A percentile compares a stretch with the other conserved stretches of the same genome.
phyloP scores from a whole-genome alignment of 345 rosid genomes.

The Eucalyptus pauciflora region DNA sequence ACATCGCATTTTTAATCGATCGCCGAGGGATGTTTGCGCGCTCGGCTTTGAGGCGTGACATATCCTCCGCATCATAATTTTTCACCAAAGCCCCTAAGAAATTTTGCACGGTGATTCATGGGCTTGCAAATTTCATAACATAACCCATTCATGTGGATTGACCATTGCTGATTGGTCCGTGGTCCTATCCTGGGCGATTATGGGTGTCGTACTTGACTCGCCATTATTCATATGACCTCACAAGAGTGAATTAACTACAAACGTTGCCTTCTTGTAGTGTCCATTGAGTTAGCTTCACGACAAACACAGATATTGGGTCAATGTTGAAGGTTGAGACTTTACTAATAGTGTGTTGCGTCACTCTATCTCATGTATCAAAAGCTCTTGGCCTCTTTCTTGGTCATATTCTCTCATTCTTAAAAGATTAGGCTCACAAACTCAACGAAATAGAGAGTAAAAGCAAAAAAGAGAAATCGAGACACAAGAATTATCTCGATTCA shows the following conservation, averaged over 20 bases:
- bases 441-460: too few species aligned
- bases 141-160: not conserved
- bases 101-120: not conserved
- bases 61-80: not conserved
- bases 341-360: not conserved
- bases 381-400: not conserved
- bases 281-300: not conserved
- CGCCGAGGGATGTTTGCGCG: fast-evolving
- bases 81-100: too few species aligned
- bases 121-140: too few species aligned
- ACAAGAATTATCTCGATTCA: too few species aligned
- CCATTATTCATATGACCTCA: not conserved
- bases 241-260: not conserved
- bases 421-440: not conserved
- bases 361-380: not conserved
- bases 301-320: not conserved
- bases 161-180: not conserved
- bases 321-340: not conserved
- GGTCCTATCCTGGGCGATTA: not conserved
- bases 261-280: not conserved
- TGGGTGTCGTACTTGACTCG: not conserved
- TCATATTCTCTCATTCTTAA: not conserved
- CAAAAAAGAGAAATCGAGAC: too few species aligned
- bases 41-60: too few species aligned
- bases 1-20: too few species aligned